These are phyloP conservation scores for Tricholoma bakamatsutake DNA, from an alignment of 768 basidiomycete genomes.

Conservation along the genomic window DNA sequence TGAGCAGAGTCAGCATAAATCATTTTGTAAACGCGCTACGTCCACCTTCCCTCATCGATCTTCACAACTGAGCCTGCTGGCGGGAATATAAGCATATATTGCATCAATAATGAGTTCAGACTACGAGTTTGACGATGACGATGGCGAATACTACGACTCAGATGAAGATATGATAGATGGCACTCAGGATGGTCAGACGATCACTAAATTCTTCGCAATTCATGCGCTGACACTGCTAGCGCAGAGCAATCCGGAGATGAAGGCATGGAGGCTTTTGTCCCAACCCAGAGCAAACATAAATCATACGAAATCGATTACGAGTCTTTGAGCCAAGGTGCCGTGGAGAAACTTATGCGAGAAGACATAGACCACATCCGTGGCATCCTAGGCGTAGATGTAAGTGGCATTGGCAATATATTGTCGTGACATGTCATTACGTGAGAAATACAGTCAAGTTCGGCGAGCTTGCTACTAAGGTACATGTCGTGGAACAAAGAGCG, in stretches of 20 bases:
- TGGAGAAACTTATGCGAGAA: slow-evolving; percentile 71
- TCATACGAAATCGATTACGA: slow-evolving; percentile 85
- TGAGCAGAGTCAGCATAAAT: not conserved
- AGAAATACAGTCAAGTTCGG: slow-evolving; percentile 49
- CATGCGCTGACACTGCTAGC: slow-evolving; percentile 4
- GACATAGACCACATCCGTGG: slow-evolving; percentile 85
- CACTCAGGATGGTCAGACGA: slow-evolving; percentile 46
- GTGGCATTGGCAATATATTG: slow-evolving; percentile 26
- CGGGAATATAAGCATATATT: not conserved
- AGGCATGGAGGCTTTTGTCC: slow-evolving; percentile 59
- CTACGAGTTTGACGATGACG: slow-evolving; percentile 67
- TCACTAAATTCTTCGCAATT: slow-evolving; percentile 25
- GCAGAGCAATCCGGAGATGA: slow-evolving; percentile 44
- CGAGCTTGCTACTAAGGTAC: slow-evolving; percentile 74
- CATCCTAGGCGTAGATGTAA: slow-evolving; percentile 85
- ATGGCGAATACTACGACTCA: slow-evolving; percentile 59
- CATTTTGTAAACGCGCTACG: not conserved
- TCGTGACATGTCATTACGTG: slow-evolving; percentile 1
- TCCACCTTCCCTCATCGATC: slow-evolving; percentile 19
- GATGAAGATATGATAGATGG: slow-evolving; percentile 71
- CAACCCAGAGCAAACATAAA: slow-evolving; percentile 52
- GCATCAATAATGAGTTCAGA: slow-evolving; percentile 45
- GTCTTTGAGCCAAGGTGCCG: slow-evolving; percentile 60
- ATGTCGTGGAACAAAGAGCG: slow-evolving; percentile 95
- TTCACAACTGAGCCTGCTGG: slow-evolving; percentile 5